phyloP scores from a whole-genome alignment of 441 rosid genomes.

The Erodium texanum region DNA sequence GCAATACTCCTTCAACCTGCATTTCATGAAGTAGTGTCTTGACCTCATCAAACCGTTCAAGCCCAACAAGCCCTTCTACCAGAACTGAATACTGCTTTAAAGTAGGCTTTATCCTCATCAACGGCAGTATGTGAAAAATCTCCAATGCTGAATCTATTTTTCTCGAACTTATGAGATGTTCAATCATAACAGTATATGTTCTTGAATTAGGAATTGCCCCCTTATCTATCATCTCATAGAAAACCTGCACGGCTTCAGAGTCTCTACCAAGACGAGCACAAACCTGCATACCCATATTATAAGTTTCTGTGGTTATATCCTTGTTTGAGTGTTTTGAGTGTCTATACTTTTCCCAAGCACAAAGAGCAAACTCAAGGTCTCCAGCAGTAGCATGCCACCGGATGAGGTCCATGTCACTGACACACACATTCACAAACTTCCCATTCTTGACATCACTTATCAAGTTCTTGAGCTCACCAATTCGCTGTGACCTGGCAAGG shows the following conservation, averaged over 20 bases:
- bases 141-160: slow-evolving; percentile 55
- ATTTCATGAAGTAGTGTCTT: slow-evolving; percentile 53
- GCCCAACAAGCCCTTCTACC: slow-evolving; percentile 43
- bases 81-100: slow-evolving; percentile 51
- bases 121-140: slow-evolving; percentile 52
- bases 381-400: slow-evolving; percentile 49
- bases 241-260: slow-evolving; percentile 41
- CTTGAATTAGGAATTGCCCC: slow-evolving; percentile 80
- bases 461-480: slow-evolving; percentile 40
- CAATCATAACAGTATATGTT: slow-evolving; percentile 65
- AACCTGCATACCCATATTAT: slow-evolving; percentile 54
- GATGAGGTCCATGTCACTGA: slow-evolving; percentile 66
- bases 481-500: slow-evolving; percentile 48
- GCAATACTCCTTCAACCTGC: slow-evolving; percentile 58
- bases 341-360: slow-evolving; percentile 50
- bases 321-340: slow-evolving; percentile 29
- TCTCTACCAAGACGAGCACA: slow-evolving; percentile 35
- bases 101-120: slow-evolving; percentile 73
- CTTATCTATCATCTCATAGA: slow-evolving; percentile 45
- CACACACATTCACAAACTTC: slow-evolving; percentile 31
- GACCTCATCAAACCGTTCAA: slow-evolving; percentile 39
- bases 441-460: slow-evolving; percentile 39
- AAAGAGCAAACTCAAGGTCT: slow-evolving; percentile 46
- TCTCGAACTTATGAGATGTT: slow-evolving; percentile 51
- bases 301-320: slow-evolving; percentile 50